Base-by-base conservation (phyloP, 176 grass and related monocot species). In the Triticum turgidum region DNA sequence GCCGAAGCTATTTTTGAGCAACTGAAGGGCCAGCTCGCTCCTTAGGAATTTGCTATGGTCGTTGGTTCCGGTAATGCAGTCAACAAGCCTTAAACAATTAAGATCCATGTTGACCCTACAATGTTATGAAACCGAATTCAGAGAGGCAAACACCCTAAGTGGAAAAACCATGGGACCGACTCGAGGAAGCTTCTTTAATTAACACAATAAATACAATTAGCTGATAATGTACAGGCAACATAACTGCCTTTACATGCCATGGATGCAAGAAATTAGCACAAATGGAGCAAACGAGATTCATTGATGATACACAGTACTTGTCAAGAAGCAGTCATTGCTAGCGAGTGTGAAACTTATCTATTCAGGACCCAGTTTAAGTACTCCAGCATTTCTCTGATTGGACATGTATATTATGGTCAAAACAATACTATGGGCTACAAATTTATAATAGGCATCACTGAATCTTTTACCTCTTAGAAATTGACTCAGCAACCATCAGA, bases 21-120 rank as follows among this genome's bases (percentile, higher is more conserved):
- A 62, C 54, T 98, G 93, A 86, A 98, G 90, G 41, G 93, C 84
- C 59, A 96, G 81, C 85, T 96, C 88, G 90, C 88, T 94, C 79
- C 86, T 91, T 33, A 98, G 80, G 51, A 92, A 86, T 73, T 94
- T 98, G 49, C 39, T 87, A 17, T 88, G 91, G 73, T 68, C 81
- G 68, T 89, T 69, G 32, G 73, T 77, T 66, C 92, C 90, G 20
- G 82, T 86, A 67, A 98, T 88, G 69, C 90, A 94, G 72, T 96
- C 90, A 0, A 98, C 88, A 78, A 94, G 76, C 77, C 93, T 89
- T 68, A 98, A 88, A 83, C 89, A 96, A 56, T 98, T 98, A 20
- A 96, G 90, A 76, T 98, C 93, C 88, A 92, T 41, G 24, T 64
- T 88, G 24, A 94, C 87, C 87, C 96, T 98, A 86, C 67, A 82